Evolutionary conservation across 116 monocot species (phyloP).

Genomic region (Phalaenopsis hybrid): DNA sequence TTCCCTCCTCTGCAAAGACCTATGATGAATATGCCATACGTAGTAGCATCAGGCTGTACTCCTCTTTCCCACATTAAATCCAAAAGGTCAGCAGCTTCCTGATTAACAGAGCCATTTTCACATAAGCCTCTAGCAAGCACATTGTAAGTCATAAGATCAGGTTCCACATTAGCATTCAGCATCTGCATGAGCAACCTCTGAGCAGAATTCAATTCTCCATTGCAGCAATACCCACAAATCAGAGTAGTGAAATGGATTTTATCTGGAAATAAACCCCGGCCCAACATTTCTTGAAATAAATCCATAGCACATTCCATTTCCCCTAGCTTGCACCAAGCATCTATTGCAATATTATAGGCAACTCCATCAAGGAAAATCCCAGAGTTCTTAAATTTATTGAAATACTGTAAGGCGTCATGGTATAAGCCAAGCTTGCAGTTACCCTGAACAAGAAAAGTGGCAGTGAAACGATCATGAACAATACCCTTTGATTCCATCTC

Average conservation of each 20-base stretch:
- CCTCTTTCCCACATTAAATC: slow-evolving; percentile 48
- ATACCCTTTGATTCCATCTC: slow-evolving; percentile 52
- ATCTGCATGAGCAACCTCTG: slow-evolving; percentile 47
- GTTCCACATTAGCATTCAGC: slow-evolving; percentile 51
- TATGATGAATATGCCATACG: slow-evolving; percentile 44
- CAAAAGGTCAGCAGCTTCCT: slow-evolving; percentile 54
- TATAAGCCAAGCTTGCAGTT: slow-evolving; percentile 36
- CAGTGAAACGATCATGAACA: slow-evolving; percentile 25
- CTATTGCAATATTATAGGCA: slow-evolving; percentile 60
- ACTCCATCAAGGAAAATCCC: slow-evolving; percentile 44
- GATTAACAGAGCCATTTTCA: slow-evolving; percentile 36
- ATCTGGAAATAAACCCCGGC: slow-evolving; percentile 39
- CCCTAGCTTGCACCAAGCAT: slow-evolving; percentile 64
- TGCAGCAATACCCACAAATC: slow-evolving; percentile 62
- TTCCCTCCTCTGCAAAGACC: slow-evolving; percentile 51
- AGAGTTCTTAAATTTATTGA: slow-evolving; percentile 43
- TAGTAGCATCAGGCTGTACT: slow-evolving; percentile 44
- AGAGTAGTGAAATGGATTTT: slow-evolving; percentile 68
- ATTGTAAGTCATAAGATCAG: slow-evolving; percentile 70
- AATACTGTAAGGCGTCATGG: slow-evolving; percentile 30
- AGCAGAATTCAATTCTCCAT: slow-evolving; percentile 52
- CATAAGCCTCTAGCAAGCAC: slow-evolving; percentile 51
- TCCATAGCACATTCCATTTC: slow-evolving; percentile 51
- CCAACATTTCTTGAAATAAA: slow-evolving; percentile 62
- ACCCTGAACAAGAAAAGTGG: slow-evolving; percentile 48